Evolutionary conservation across 2,329 filamentous ascomycete species (phyloP).

Genomic region (Neofusicoccum kwambonambiense): DNA sequence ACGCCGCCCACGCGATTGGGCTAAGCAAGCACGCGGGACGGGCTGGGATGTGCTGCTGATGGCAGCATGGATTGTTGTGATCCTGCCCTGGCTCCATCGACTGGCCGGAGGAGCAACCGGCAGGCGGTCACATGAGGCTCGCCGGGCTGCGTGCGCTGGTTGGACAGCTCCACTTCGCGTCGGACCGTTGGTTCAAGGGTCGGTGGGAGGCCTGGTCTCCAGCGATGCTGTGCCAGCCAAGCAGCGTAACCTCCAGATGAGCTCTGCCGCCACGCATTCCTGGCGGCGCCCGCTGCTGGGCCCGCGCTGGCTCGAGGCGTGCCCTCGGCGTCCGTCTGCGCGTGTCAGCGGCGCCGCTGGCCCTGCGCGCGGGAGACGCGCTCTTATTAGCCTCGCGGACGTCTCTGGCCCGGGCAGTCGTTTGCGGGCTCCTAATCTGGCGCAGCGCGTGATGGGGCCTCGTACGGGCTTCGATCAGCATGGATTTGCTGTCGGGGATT

Average conservation of each 20-base stretch:
- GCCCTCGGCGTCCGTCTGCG: background rate
- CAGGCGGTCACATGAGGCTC: background rate
- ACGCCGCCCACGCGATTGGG: background rate
- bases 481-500: constrained; percentile 8
- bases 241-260: background rate
- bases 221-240: background rate
- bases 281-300: background rate
- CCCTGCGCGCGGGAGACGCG: background rate
- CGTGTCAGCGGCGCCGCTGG: background rate
- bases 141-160: background rate
- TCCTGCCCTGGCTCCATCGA: background rate
- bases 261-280: background rate
- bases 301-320: background rate
- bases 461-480: background rate
- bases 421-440: constrained; percentile 2
- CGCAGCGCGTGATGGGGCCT: constrained; percentile 12
- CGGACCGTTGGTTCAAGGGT: constrained; percentile 14
- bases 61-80: background rate
- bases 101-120: background rate
- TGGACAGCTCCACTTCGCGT: constrained; percentile 15
- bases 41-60: background rate
- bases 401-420: background rate
- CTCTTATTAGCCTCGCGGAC: constrained; percentile 3
- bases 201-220: constrained; percentile 8
- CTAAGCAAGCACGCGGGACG: background rate